Evolutionary conservation across 78 protist genomes (phyloP).

Genomic region (Dictyostelium firmibasis): DNA sequence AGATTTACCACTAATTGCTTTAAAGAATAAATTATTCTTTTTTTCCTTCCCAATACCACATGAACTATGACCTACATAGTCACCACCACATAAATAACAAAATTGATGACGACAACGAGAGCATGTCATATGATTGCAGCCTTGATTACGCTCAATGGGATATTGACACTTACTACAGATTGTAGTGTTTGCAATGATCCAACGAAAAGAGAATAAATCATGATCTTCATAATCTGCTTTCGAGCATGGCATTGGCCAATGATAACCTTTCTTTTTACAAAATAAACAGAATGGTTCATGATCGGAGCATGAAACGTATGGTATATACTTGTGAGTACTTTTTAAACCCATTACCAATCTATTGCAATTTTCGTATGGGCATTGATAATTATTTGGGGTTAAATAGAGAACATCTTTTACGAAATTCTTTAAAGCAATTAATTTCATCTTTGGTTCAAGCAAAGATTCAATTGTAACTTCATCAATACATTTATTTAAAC

Average conservation of each 20-base stretch:
- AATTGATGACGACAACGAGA: slow-evolving; percentile 32
- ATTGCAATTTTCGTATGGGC: neutral
- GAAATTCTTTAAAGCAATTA: neutral
- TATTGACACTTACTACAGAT: slow-evolving; percentile 30
- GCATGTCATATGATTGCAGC: slow-evolving; percentile 86
- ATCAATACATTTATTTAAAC: slow-evolving; percentile 13
- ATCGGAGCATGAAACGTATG: neutral
- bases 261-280: neutral
- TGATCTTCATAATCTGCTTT: neutral
- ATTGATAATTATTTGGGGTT: neutral
- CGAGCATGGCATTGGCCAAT: slow-evolving; percentile 40
- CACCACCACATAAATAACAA: slow-evolving; percentile 64
- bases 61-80: neutral
- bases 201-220: neutral
- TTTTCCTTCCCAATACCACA: neutral
- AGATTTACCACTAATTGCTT: neutral
- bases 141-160: slow-evolving; percentile 39
- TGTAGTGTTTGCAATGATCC: slow-evolving; percentile 45
- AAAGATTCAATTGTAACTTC: slow-evolving; percentile 11
- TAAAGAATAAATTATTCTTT: neutral
- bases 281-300: neutral
- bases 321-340: neutral
- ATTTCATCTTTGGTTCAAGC: neutral
- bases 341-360: neutral
- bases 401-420: neutral